Base-by-base conservation (phyloP, 768 basidiomycete species). In the Royoungia palumana region DNA sequence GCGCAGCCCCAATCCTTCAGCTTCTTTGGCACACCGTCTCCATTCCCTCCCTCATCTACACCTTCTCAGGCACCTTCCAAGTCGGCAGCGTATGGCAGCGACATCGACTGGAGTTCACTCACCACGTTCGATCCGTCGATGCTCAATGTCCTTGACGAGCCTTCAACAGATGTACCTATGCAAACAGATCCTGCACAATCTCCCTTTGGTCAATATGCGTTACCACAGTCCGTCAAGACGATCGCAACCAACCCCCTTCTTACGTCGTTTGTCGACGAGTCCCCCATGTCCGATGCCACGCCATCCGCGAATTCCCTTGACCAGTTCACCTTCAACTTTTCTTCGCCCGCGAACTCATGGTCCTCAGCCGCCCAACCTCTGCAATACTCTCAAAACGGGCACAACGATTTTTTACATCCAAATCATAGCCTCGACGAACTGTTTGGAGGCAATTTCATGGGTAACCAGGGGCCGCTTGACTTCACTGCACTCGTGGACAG, bases 211-310 rank as follows among this genome's bases (percentile, higher is more conserved):
- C 67, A 70, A 45, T 72, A 69, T 53, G 70, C 78, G 7, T 70
- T 78, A n/a, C 59, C 64, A 16, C 63, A 75, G 25, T 65, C 75
- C 2, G 90, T 81, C 66, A 90, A 85, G 49, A 89, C 87, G 11
- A 83, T 94, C 49, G 89, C 89, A 42, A 83, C 77, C 69, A 91
- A 91, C 54, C 89, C 90, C 1, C 76, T 83, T 69, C 91, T 86
- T 73, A 89, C 87, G 74, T 88, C 89, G n/a, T 86, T 86, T 62
- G 79, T 83, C 14, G 77, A 81, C 17, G 83, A 84, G 51, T 58
- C 70, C 30, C 64, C 69, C 13, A 39, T 54, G 37, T 44, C 55
- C 21, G 51, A 58, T 48, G 51, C 59, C 52, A 58, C 44, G 17
- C 32, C 58, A 16, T 35, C 48, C 28, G 5, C 51, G 42, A 59